These are phyloP conservation scores for Penicillium sp. DNA, from an alignment of 2,329 filamentous ascomycete genomes.

Conservation along the genomic window DNA sequence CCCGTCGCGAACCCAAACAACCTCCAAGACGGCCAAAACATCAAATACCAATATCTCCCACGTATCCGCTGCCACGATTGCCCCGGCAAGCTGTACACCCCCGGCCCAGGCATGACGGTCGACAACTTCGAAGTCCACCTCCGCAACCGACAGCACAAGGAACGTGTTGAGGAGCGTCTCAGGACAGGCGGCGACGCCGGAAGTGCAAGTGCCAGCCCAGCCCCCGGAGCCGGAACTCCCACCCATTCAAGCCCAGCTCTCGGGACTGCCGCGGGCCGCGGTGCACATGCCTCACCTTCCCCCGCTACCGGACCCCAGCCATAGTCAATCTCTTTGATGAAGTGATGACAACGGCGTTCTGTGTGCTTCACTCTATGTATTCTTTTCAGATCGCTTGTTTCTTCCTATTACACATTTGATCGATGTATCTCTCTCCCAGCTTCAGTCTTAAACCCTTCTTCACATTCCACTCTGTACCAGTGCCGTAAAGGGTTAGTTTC, in stretches of 20 bases:
- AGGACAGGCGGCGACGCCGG: conserved; percentile 25
- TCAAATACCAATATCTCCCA: conserved; percentile 79
- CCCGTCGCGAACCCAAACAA: conserved; percentile 55
- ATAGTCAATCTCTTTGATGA: conserved; percentile 18
- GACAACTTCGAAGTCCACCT: conserved; percentile 92
- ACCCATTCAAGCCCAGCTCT: conserved; percentile 19
- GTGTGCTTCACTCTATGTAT: conserved; percentile 8
- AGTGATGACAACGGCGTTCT: conserved; percentile 19
- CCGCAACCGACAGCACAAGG: conserved; percentile 75
- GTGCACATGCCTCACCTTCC: conserved; percentile 11
- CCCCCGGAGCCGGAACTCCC: conserved; percentile 9
- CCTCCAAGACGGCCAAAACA: conserved; percentile 54
- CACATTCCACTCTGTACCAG: conserved; percentile 5
- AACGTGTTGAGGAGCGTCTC: conserved; percentile 59
- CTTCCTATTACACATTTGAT: conserved; percentile 14
- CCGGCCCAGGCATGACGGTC: conserved; percentile 77
- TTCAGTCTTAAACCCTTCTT: conserved; percentile 5
- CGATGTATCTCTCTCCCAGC: conserved; percentile 5
- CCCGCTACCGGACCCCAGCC: conserved; percentile 13
- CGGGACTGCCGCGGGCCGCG: not conserved
- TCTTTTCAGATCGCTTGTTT: conserved; percentile 16
- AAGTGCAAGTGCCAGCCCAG: conserved; percentile 18
- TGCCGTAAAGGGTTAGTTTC: conserved; percentile 19
- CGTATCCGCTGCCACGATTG: conserved; percentile 90
- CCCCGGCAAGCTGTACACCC: conserved; percentile 88